phyloP scores from a whole-genome alignment of 2,329 filamentous ascomycete species.

The Talaromyces sp. region DNA sequence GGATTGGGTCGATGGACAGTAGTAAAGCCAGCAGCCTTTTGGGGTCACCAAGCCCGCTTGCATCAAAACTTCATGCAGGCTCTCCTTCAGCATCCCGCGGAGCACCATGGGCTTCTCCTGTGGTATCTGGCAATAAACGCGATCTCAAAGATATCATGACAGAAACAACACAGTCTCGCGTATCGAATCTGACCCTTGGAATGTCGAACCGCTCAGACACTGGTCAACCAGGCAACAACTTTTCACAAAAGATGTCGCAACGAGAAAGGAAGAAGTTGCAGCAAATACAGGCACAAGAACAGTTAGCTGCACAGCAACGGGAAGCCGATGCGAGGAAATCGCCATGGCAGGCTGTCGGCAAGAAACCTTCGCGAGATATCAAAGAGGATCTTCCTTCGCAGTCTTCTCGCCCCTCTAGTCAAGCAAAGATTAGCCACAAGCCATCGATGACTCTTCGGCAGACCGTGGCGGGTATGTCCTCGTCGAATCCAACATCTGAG shows the following conservation, averaged over 20 bases:
- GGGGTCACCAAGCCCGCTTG: slow-evolving; percentile 15
- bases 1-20: slow-evolving; percentile 22
- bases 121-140: slow-evolving; percentile 58
- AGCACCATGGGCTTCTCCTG: slow-evolving; percentile 50
- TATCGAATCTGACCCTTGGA: slow-evolving; percentile 50
- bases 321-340: slow-evolving; percentile 26
- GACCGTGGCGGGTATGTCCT: slow-evolving; percentile 48
- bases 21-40: slow-evolving; percentile 21
- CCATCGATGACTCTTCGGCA: slow-evolving; percentile 58
- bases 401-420: neutral
- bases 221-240: slow-evolving; percentile 26
- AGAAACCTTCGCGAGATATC: neutral
- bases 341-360: slow-evolving; percentile 60
- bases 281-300: slow-evolving; percentile 55
- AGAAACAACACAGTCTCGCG: slow-evolving; percentile 48
- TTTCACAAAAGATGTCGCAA: slow-evolving; percentile 68
- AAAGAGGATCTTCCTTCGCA: slow-evolving; percentile 26
- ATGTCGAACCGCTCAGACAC: slow-evolving; percentile 44
- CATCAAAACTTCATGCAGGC: slow-evolving; percentile 19
- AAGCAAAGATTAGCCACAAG: slow-evolving; percentile 26
- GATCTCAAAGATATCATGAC: slow-evolving; percentile 74
- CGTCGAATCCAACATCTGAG: slow-evolving; percentile 4
- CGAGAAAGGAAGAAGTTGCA: slow-evolving; percentile 85
- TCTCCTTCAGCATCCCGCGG: slow-evolving; percentile 22
- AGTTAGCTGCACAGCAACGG: slow-evolving; percentile 27